phyloP scores from a whole-genome alignment of 1,284 basidiomycete genomes.

The Phellopilus nigrolimitatus region DNA sequence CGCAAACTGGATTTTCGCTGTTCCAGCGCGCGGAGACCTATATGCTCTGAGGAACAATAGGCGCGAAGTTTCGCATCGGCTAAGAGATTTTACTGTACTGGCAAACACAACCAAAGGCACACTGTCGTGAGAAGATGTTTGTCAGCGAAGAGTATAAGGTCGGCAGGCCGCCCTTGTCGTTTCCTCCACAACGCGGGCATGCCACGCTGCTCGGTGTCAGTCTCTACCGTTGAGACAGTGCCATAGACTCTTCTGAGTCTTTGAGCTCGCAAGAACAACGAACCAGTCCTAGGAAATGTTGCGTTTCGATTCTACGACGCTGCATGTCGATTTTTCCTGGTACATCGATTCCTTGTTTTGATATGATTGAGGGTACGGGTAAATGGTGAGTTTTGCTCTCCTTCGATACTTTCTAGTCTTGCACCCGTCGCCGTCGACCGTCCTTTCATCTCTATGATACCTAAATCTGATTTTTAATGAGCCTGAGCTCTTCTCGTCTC shows the following conservation, averaged over 20 bases:
- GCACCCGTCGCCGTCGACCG: not conserved
- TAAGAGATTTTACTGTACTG: no score
- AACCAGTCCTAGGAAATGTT: conserved; percentile 23
- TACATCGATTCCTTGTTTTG: conserved; percentile 9
- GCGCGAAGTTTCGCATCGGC: no score
- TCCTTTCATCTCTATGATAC: conserved; percentile 15
- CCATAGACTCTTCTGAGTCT: conserved; percentile 16
- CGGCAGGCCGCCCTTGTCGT: not conserved
- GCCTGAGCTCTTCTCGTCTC: conserved; percentile 17
- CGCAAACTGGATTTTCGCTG: no score
- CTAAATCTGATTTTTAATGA: conserved; percentile 21
- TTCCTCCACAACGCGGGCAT: conserved; percentile 16
- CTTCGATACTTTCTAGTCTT: not conserved
- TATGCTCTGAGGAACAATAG: no score
- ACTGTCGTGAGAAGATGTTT: not conserved
- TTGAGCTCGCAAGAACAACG: conserved; percentile 17
- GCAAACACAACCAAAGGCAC: not conserved
- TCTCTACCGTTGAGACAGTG: conserved; percentile 21
- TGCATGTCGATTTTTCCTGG: conserved; percentile 22
- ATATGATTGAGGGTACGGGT: no score
- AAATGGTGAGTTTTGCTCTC: not conserved
- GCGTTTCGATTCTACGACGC: conserved; percentile 18
- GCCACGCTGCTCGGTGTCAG: conserved; percentile 22
- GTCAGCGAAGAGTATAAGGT: conserved; percentile 12
- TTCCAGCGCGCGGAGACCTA: no score